Conservation (phyloP, 1,284 basidiomycete genomes). For the Trichosporon sp. region DNA sequence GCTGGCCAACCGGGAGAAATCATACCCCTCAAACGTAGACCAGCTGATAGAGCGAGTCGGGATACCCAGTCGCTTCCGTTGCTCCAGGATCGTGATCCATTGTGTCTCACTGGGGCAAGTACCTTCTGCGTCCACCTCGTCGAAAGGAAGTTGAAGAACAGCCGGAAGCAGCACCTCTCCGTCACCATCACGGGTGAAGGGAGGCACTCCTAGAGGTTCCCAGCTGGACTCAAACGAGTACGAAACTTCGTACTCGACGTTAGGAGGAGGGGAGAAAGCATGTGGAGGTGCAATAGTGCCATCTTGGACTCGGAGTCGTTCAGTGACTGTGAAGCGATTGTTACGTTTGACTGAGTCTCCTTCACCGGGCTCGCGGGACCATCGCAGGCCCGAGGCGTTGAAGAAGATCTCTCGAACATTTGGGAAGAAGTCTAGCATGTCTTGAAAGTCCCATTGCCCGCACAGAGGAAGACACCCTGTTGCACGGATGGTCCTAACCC, state of each 20-base stretch:
- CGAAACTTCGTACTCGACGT: neutral
- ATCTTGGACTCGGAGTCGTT: neutral
- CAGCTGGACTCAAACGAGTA: neutral
- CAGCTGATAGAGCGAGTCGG: neutral
- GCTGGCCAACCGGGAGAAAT: neutral
- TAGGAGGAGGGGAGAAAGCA: neutral
- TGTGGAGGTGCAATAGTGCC: neutral
- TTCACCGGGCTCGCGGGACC: no score
- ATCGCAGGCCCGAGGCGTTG: neutral
- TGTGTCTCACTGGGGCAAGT: neutral
- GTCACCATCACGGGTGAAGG: neutral
- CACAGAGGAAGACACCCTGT: no score
- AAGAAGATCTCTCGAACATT: neutral
- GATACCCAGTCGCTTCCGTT: neutral
- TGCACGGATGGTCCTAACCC: no score
- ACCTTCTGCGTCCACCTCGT: neutral
- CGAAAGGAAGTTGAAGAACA: neutral
- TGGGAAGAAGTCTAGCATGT: no score
- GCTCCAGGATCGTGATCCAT: neutral
- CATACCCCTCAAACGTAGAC: neutral
- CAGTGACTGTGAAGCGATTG: neutral
- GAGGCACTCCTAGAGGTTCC: neutral
- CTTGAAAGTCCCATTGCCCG: no score
- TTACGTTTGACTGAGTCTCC: neutral
- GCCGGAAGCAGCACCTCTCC: neutral